Evolutionary conservation across 148 eudicot genomes (phyloP).

Genomic region (Persicaria tinctoria): DNA sequence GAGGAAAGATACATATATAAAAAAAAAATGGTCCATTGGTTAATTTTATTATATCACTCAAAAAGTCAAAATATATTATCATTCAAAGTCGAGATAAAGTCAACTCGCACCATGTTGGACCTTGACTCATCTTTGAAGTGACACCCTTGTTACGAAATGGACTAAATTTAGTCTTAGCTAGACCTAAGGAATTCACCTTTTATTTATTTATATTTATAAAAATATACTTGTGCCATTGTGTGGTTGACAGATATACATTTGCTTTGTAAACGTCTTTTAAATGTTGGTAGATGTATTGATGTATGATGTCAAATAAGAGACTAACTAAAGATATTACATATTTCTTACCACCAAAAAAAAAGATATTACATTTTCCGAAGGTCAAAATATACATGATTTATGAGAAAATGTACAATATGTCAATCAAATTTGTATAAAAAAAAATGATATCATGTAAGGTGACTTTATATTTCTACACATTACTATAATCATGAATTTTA

Average conservation of each 20-base stretch:
- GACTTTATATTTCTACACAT: too few relatives aligned
- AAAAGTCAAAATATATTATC: constrained; percentile 9
- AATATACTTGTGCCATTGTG: not conserved
- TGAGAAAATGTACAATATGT: not conserved
- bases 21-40: not conserved
- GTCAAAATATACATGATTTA: constrained; percentile 2
- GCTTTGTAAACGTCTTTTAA: not conserved
- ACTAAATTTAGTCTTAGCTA: not conserved
- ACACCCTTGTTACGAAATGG: not conserved
- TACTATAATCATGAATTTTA: too few relatives aligned
- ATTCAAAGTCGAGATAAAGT: not conserved
- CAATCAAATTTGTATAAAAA: not conserved
- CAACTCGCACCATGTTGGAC: constrained; percentile 10
- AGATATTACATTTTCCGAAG: not conserved
- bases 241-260: not conserved
- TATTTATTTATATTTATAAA: not conserved
- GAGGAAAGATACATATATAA: not conserved
- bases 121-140: constrained; percentile 12
- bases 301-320: not conserved
- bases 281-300: not conserved
- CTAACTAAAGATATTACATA: not conserved
- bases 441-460: too few relatives aligned
- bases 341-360: not conserved
- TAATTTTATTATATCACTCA: not conserved
- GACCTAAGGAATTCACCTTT: not conserved